Evolutionary conservation across 805 yeast species (phyloP).

Genomic region (Metschnikowia borealis): DNA sequence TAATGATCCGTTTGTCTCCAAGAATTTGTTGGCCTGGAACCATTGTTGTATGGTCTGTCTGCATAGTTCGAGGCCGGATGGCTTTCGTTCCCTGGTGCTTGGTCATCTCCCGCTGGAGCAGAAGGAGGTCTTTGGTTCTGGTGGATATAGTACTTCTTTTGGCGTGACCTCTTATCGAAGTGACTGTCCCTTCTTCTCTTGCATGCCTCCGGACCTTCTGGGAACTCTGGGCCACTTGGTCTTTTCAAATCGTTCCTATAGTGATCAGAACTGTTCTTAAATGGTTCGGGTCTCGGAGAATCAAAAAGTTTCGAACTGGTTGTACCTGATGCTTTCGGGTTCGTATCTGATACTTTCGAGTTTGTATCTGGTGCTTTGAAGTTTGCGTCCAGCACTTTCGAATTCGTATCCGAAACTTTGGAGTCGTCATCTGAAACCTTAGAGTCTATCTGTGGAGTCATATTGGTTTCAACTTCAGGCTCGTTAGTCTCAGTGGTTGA

Average conservation of each 20-base stretch:
- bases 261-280: neutral
- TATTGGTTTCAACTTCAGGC: neutral
- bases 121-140: neutral
- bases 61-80: neutral
- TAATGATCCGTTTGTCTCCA: neutral
- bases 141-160: neutral
- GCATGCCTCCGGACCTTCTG: neutral
- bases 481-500: no score
- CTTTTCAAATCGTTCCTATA: neutral
- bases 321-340: no score
- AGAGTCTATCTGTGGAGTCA: no score
- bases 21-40: neutral
- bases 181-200: neutral
- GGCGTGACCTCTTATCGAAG: neutral
- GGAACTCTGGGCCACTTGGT: neutral
- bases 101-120: neutral
- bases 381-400: no score
- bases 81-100: neutral
- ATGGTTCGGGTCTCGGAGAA: no score
- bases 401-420: no score
- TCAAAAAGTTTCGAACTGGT: no score
- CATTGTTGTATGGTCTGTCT: neutral
- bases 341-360: no score
- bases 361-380: no score
- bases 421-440: no score